Base-by-base conservation (phyloP, 163 green algal genomes). In the Scenedesmus sp. region DNA sequence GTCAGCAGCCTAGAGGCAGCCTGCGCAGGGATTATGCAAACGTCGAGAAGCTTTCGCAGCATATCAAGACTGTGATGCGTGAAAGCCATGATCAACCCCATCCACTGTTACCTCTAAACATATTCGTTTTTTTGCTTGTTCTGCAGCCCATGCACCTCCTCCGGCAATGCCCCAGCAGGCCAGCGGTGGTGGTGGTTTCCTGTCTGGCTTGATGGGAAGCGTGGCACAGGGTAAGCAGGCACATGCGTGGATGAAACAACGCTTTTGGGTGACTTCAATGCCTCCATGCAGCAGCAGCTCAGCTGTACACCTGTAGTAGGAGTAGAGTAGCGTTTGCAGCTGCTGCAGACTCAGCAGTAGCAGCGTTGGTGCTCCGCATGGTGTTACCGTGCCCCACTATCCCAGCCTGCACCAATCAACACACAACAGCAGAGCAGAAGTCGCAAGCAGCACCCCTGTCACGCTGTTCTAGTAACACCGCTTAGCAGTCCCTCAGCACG, bases 191-290 rank as follows among this genome's bases (percentile, higher is more conserved):
- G 95, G 95, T 82, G 95, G 95, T 64, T 96, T 97, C 82, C 92
- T 97, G 90, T 94, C 91, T 59, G 95, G 94, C n/a, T 88, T 97
- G 56, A 96, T 97, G 93, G 95, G 95, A 84, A 94, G 93, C 34
- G 94, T 97, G 23, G 94, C 95, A 82, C 90, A 94, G 81, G 95
- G 95, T 97, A 18, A 91, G 93, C 76, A 84, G 59, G 64, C 55
- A 67, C 60, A 52, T 18, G 4, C 23, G n/a, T 74, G 52, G 16
- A 10, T 23, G 57, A 13, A 81, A 82, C 34, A 23, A 64, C 46
- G 12, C 26, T 10, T 5, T 34, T 52, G 23, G 23, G 5, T 23
- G 54, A 20, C 70, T 52, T 79, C 16, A 52, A 6, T 23, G 70
- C 23, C 23, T 23, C 2, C 18, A 52, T 4, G 56, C 77, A 34